Percentiles rank a stretch among this genome's conserved stretches.
Evolutionary conservation across 306 rosid species (phyloP).

Genomic region (Trifolium fragiferum): DNA sequence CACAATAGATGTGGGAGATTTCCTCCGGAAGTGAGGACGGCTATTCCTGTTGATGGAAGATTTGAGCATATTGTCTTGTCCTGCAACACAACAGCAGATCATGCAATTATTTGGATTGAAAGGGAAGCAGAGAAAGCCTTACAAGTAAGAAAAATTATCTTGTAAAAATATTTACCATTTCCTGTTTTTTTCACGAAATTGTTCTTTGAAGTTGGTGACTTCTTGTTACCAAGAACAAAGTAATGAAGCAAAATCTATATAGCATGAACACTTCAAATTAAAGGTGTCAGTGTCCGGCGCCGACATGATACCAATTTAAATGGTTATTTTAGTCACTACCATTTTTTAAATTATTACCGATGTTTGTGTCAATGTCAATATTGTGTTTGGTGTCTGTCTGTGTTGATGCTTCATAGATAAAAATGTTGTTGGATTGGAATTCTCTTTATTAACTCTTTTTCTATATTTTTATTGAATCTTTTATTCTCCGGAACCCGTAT

Average conservation of each 20-base stretch:
- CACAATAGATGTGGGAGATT: constrained; percentile 88
- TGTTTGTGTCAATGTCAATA: neutral
- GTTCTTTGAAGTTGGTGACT: neutral
- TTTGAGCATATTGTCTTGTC: constrained; percentile 98
- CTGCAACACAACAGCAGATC: constrained; percentile 86
- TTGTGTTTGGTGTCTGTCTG: neutral
- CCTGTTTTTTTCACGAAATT: neutral
- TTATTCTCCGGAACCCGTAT: neutral
- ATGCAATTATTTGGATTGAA: constrained; percentile 88
- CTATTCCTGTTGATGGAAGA: constrained; percentile 99
- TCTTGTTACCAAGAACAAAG: neutral
- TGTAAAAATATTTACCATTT: constrained; percentile 8
- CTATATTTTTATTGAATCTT: constrained; percentile 19
- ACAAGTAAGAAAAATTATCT: constrained; percentile 63
- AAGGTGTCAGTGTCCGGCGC: neutral
- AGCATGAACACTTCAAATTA: neutral
- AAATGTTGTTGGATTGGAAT: neutral
- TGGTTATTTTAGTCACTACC: neutral
- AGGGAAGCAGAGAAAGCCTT: constrained; percentile 91
- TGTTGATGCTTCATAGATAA: neutral
- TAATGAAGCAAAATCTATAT: neutral
- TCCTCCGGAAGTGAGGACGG: constrained; percentile 97
- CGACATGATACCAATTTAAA: neutral
- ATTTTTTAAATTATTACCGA: neutral
- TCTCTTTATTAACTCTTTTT: neutral